Percentiles rank a stretch among this genome's conserved stretches.
Evolutionary conservation across 495 filamentous ascomycete species (phyloP).

Genomic region (Pyronema omphalodes): DNA sequence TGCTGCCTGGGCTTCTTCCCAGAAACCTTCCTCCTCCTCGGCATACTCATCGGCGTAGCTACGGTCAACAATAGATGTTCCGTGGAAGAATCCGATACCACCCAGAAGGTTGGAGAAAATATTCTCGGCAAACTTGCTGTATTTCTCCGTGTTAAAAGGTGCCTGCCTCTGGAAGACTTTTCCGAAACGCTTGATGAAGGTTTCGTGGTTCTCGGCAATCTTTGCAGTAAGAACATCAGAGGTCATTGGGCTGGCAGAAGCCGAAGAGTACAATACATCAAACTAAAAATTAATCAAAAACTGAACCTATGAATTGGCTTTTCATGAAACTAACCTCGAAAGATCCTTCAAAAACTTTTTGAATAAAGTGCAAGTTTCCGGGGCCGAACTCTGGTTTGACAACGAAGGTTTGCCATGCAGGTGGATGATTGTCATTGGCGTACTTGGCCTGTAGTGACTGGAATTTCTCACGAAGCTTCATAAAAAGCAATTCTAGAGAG

Average conservation of each 20-base stretch:
- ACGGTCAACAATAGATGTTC: slow-evolving; percentile 68
- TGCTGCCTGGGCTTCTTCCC: slow-evolving; percentile 64
- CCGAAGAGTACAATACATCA: slow-evolving; percentile 78
- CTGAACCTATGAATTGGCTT: background rate
- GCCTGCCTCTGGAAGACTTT: slow-evolving; percentile 52
- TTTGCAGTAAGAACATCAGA: slow-evolving; percentile 50
- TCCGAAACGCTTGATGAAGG: slow-evolving; percentile 57
- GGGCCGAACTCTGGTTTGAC: slow-evolving; percentile 45
- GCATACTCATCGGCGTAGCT: slow-evolving; percentile 82
- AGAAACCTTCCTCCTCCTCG: slow-evolving; percentile 93
- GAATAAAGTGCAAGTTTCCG: slow-evolving; percentile 76
- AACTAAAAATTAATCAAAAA: slow-evolving; percentile 35
- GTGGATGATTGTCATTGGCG: slow-evolving; percentile 53
- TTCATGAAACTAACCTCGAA: slow-evolving; percentile 42
- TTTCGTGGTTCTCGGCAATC: slow-evolving; percentile 43
- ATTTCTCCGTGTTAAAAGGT: slow-evolving; percentile 56
- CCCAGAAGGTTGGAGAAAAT: slow-evolving; percentile 91
- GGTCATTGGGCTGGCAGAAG: slow-evolving; percentile 41
- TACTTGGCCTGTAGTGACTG: slow-evolving; percentile 49
- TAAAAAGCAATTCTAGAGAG: slow-evolving; percentile 16
- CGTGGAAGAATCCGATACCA: slow-evolving; percentile 90
- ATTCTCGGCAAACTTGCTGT: slow-evolving; percentile 62
- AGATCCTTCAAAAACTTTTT: slow-evolving; percentile 77
- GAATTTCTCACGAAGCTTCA: slow-evolving; percentile 55
- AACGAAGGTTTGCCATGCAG: slow-evolving; percentile 71